These are phyloP conservation scores for Sequoia sempervirens DNA, from an alignment of 75 land plant genomes.

Conservation along the genomic window DNA sequence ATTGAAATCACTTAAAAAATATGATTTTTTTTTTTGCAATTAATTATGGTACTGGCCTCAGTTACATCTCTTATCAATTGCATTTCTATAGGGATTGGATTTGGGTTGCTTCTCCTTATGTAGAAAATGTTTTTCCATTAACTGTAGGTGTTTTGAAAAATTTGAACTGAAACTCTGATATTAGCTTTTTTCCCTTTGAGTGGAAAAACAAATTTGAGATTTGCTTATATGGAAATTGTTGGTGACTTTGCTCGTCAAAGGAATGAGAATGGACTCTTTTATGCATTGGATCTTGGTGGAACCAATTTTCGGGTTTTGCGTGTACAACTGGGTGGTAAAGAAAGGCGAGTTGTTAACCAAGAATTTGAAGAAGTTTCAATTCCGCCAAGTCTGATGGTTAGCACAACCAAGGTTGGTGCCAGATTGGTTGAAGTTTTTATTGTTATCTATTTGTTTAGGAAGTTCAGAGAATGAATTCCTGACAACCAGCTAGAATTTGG, in stretches of 20 bases:
- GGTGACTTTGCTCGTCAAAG: constrained; percentile 1
- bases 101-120: neutral
- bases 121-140: neutral
- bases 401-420: constrained; percentile 35
- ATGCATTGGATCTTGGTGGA: constrained; percentile 75
- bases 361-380: constrained; percentile 55
- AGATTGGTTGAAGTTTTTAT: neutral
- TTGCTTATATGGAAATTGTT: neutral
- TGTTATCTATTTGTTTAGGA: neutral
- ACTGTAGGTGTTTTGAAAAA: neutral
- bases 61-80: neutral
- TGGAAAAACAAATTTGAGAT: neutral
- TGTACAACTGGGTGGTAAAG: constrained; percentile 56
- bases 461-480: neutral
- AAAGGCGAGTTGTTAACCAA: constrained; percentile 32
- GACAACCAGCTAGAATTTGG: neutral
- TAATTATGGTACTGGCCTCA: neutral
- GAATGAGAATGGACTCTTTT: constrained; percentile 54
- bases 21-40: neutral
- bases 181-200: neutral
- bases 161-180: neutral
- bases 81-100: neutral
- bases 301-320: constrained; percentile 67
- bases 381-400: constrained; percentile 50
- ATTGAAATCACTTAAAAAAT: neutral